A percentile compares a stretch with the other conserved stretches of the same genome.
phyloP scores from a whole-genome alignment of 2,329 filamentous ascomycete species.

The Fusarium abutilonis region DNA sequence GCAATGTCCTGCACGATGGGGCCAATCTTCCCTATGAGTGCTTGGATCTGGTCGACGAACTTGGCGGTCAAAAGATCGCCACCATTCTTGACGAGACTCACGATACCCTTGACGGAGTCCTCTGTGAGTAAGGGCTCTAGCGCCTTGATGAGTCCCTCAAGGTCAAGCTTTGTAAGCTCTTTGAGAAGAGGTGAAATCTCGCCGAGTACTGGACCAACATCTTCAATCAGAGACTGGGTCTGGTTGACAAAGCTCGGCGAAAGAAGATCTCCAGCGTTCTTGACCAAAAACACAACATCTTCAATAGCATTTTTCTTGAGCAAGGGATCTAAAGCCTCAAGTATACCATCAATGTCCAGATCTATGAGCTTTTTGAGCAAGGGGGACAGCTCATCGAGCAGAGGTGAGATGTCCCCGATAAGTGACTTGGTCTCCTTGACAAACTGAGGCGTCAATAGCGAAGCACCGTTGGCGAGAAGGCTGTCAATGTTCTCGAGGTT shows the following conservation, averaged over 20 bases:
- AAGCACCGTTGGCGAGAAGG: conserved; percentile 51
- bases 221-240: conserved; percentile 38
- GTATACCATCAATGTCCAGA: conserved; percentile 48
- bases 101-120: conserved; percentile 43
- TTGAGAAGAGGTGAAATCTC: conserved; percentile 47
- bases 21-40: conserved; percentile 50
- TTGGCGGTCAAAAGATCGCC: conserved; percentile 37
- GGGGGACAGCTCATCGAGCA: conserved; percentile 47
- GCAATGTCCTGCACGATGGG: conserved; percentile 43
- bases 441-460: conserved; percentile 47
- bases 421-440: conserved; percentile 41
- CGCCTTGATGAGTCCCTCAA: conserved; percentile 46
- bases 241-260: conserved; percentile 42
- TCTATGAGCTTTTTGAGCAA: conserved; percentile 47
- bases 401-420: conserved; percentile 45
- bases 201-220: conserved; percentile 48
- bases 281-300: conserved; percentile 43
- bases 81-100: conserved; percentile 41
- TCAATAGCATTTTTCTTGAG: conserved; percentile 44
- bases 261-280: conserved; percentile 52
- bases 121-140: conserved; percentile 44
- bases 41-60: conserved; percentile 44
- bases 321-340: conserved; percentile 45
- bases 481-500: conserved; percentile 49
- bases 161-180: conserved; percentile 47